Base-by-base conservation (phyloP, 2,329 filamentous ascomycete genomes). In the Trichoderma asperellum region DNA sequence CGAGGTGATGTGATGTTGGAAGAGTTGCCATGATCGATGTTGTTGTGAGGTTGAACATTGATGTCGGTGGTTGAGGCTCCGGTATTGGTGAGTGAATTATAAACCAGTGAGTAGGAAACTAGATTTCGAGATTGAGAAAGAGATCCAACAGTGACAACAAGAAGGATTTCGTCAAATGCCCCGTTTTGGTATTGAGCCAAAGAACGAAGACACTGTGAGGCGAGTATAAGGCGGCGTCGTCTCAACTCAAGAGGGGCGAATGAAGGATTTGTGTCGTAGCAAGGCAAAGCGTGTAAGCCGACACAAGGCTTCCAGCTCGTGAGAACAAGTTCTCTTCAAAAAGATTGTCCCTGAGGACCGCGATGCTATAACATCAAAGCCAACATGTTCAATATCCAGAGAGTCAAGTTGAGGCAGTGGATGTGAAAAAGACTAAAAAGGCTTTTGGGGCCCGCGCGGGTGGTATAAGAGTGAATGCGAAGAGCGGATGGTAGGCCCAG, bases 271-370 rank as follows among this genome's bases (percentile, higher is more conserved):
- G 68, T 60, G 56, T 70, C 56, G 56, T 56, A 68, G 68, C 47
- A 68, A 72, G 70, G 70, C 70, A 69, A 73, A 71, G 72, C 72
- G 70, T 75, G 71, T 69, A 75, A 73, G 67, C 74, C 73, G 73
- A 73, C 75, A 72, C 69, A 73, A 72, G 71, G 69, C 70, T 73
- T 70, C 69, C 57, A 70, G 63, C 68, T 66, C 69, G 68, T 32
- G 63, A 70, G 69, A 61, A 64, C 63, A 59, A 69, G 67, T 66
- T 70, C 62, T 66, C 70, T 57, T 35, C 55, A 61, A 64, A 27
- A 65, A 37, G 18, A 71, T 73, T 76, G 78, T 80, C 79, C 79
- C 78, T 78, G 75, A 77, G 79, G 79, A 81, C 79, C 65, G 74
- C 73, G 35, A 68, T 77, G 79, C 75, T 81, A 81, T 81, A 81